A percentile compares a stretch with the other conserved stretches of the same genome.
Evolutionary conservation across 2,329 filamentous ascomycete genomes (phyloP).

Genomic region (Nemania bipapillata): DNA sequence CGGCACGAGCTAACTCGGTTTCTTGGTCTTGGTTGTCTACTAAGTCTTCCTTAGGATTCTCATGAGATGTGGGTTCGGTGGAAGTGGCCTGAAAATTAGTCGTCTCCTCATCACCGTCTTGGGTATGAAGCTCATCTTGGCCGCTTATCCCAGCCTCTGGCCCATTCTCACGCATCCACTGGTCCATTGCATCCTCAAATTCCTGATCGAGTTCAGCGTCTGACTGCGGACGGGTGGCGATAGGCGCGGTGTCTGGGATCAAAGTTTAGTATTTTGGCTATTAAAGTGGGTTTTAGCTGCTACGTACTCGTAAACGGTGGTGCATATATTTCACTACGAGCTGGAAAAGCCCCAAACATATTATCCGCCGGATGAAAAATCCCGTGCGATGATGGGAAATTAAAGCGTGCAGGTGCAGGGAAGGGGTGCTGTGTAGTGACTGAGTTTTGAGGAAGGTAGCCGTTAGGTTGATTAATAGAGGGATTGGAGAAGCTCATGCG

Average conservation of each 20-base stretch:
- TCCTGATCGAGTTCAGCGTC: constrained; percentile 31
- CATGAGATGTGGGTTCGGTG: constrained; percentile 1
- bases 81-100: neutral
- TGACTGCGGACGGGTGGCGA: too few species aligned
- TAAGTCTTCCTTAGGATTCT: constrained; percentile 40
- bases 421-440: constrained; percentile 10
- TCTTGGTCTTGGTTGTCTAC: constrained; percentile 54
- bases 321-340: neutral
- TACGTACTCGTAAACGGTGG: constrained; percentile 21
- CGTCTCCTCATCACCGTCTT: constrained; percentile 27
- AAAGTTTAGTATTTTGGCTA: constrained; percentile 12
- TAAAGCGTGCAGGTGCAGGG: neutral
- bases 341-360: neutral
- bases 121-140: constrained; percentile 3
- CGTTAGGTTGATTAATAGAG: neutral
- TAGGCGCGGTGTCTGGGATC: constrained; percentile 3
- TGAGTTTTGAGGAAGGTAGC: constrained; percentile 2
- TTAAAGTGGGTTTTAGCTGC: neutral
- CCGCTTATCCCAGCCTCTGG: constrained; percentile 13
- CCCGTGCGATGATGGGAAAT: constrained; percentile 37
- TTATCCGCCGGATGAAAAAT: constrained; percentile 61
- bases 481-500: constrained; percentile 55
- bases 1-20: constrained; percentile 77
- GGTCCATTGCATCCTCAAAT: constrained; percentile 41
- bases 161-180: constrained; percentile 42